A percentile compares a stretch with the other conserved stretches of the same genome.
These are phyloP conservation scores for Solanum hybrid DNA, from an alignment of 305 asterid genomes.

Conservation along the genomic window DNA sequence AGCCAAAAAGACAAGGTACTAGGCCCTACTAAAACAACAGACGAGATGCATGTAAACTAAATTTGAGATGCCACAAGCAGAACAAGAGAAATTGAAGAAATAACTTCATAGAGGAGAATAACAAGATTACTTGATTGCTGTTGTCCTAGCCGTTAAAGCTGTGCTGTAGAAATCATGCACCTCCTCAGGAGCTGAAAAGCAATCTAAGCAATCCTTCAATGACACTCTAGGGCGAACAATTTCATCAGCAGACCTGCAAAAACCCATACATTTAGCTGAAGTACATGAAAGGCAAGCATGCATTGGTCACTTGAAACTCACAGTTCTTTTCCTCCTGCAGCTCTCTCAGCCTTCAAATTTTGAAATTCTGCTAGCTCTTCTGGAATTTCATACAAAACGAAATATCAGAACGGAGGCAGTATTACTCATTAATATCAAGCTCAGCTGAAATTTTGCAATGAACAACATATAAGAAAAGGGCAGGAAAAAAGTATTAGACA, in stretches of 20 bases:
- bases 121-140: conserved; percentile 68
- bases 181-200: conserved; percentile 85
- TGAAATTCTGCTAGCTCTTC: conserved; percentile 70
- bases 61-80: background rate
- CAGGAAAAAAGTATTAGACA: background rate
- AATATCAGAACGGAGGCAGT: conserved; percentile 17
- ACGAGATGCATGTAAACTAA: background rate
- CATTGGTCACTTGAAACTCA: conserved; percentile 35
- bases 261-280: conserved; percentile 13
- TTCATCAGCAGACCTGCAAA: conserved; percentile 63
- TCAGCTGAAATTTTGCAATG: background rate
- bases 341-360: conserved; percentile 64
- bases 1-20: background rate
- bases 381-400: conserved; percentile 21
- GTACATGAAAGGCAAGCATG: conserved; percentile 4
- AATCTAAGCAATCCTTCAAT: conserved; percentile 72
- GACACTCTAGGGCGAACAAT: conserved; percentile 92
- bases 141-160: conserved; percentile 66
- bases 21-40: background rate
- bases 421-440: background rate
- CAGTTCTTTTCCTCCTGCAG: conserved; percentile 64
- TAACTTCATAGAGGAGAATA: background rate
- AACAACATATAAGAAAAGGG: background rate
- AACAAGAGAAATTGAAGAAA: background rate
- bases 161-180: conserved; percentile 84